These are phyloP conservation scores for Scenedesmus sp. DNA, from an alignment of 163 green algal species.

Conservation along the genomic window DNA sequence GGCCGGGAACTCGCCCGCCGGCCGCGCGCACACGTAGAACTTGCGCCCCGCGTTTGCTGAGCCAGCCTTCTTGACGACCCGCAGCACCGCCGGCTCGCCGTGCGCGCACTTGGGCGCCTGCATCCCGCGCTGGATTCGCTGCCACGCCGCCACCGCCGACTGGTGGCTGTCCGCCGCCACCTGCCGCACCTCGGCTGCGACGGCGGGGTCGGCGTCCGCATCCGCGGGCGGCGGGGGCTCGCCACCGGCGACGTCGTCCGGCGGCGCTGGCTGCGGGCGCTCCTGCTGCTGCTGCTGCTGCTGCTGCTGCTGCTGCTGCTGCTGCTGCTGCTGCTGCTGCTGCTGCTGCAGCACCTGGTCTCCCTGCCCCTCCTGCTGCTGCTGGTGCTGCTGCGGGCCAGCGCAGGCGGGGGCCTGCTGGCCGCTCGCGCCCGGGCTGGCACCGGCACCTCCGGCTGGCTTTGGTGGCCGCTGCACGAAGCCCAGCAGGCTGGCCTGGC, in stretches of 20 bases:
- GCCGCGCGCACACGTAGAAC: slow-evolving; percentile 76
- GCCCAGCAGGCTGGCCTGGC: slow-evolving; percentile 17
- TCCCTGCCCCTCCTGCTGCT: not conserved
- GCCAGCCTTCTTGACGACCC: slow-evolving; percentile 51
- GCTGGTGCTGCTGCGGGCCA: slow-evolving; percentile 12
- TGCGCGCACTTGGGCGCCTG: slow-evolving; percentile 63
- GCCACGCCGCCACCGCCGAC: slow-evolving; percentile 51
- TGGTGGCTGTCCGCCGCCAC: not conserved
- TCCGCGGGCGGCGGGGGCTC: not conserved
- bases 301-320: not conserved
- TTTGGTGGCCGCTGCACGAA: not conserved
- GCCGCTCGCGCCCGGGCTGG: not conserved
- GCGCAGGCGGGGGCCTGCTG: not conserved
- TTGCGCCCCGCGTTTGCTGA: slow-evolving; percentile 50
- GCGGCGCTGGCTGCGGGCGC: slow-evolving; percentile 29
- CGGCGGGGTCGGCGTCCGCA: slow-evolving; percentile 8
- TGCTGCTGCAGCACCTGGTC: not conserved
- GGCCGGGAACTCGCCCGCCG: slow-evolving; percentile 61
- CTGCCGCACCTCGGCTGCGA: slow-evolving; percentile 14
- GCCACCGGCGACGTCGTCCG: too few species aligned
- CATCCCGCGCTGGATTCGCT: slow-evolving; percentile 57
- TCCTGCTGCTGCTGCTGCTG: slow-evolving; percentile 6
- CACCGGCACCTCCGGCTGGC: not conserved
- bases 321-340: not conserved
- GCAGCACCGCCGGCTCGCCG: slow-evolving; percentile 61